A percentile compares a stretch with the other conserved stretches of the same genome.
phyloP scores from a whole-genome alignment of 805 yeast species.

The Pichia deserticola region DNA sequence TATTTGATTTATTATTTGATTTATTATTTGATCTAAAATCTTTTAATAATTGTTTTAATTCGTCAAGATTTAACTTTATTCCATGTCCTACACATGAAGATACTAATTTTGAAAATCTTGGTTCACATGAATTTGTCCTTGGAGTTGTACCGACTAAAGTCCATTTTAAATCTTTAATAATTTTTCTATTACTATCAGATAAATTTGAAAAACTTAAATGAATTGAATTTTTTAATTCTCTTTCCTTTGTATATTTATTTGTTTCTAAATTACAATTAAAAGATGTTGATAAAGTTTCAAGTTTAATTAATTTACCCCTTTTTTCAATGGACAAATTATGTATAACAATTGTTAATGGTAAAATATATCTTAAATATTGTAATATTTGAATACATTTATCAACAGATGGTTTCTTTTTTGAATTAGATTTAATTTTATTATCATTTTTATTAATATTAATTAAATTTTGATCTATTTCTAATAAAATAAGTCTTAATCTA shows the following conservation, averaged over 20 bases:
- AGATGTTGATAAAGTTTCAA: constrained; percentile 13
- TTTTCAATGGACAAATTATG: constrained; percentile 7
- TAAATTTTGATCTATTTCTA: neutral
- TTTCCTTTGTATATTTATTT: neutral
- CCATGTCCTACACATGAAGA: constrained; percentile 7
- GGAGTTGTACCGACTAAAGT: constrained; percentile 5
- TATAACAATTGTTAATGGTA: constrained; percentile 12
- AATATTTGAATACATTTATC: constrained; percentile 1
- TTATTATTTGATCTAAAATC: neutral
- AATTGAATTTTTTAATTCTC: constrained; percentile 3
- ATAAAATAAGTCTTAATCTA: neutral
- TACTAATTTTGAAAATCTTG: constrained; percentile 1
- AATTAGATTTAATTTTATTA: neutral
- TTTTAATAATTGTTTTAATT: neutral
- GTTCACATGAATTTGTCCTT: neutral
- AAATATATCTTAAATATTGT: constrained; percentile 5
- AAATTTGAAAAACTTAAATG: constrained; percentile 11
- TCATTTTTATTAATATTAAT: neutral
- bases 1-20: neutral
- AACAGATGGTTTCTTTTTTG: neutral
- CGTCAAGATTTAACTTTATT: constrained; percentile 1
- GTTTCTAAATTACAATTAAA: constrained; percentile 2
- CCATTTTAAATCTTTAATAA: constrained; percentile 9
- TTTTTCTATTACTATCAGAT: neutral
- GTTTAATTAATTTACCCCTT: neutral